Base-by-base conservation (phyloP, 2,329 filamentous ascomycete species). In the Coniochaeta pulveracea region DNA sequence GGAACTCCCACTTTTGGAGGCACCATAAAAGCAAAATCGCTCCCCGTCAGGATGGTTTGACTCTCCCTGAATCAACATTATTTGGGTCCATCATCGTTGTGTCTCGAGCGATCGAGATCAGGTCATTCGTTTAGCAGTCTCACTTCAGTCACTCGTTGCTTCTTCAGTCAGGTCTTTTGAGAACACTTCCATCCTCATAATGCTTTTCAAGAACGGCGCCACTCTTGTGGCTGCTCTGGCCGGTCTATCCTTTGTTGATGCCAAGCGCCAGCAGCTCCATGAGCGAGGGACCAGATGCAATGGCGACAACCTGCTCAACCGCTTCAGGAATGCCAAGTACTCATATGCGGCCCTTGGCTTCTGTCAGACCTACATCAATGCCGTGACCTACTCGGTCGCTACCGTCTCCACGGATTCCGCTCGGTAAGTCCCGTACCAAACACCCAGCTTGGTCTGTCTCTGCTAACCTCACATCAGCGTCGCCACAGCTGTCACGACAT, bases 251-350 rank as follows among this genome's bases (percentile, higher is more conserved):
- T 31, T 16, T 4, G 28, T 21, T 10, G 28, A 31, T 31, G 28
- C 28, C 28, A 29, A 29, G 26, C 28, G 28, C 11, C 28, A 31
- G 28, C 28, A 31, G 18, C 28, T 31, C 28, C 10, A 31, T 21
- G 28, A 31, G 28, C 18, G 28, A 31, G 28, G 28, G 18, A 21
- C 10, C n/a, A 11, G 28, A 14, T 34, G 33, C 24, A 34, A 34
- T 17, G 33, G 33, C 19, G 25, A 34, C 24, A 34, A 34, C 24
- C 33, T 34, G n/a, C 25, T 34, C 5, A 40, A 32, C 11, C 30
- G 39, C 40, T 41, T 42, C 23, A 26, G 24, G 18, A 19, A 22
- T 21, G 10, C 16, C n/a, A 10, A 15, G 16, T 34, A 34, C 21
- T 26, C 33, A 17, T 11, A 21, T 15, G 15, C 16, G 12, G 33